These are phyloP conservation scores for Lentinula detonsa DNA, from an alignment of 768 basidiomycete species.

Conservation along the genomic window DNA sequence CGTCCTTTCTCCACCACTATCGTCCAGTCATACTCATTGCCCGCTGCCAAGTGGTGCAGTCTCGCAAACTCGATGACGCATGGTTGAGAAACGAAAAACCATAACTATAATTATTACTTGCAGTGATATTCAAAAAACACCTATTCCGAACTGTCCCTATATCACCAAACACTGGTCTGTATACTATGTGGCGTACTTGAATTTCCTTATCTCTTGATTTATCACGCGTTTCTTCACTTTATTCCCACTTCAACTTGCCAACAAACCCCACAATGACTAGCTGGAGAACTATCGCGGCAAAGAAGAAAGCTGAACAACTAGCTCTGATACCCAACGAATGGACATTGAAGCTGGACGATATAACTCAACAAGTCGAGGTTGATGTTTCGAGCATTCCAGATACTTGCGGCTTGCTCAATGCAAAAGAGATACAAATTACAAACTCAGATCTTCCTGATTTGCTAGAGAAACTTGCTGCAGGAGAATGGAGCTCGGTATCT, in stretches of 20 bases:
- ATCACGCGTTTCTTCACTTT: neutral
- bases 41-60: no score
- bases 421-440: conserved; percentile 43
- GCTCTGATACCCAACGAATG: conserved; percentile 61
- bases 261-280: neutral
- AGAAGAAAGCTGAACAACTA: conserved; percentile 48
- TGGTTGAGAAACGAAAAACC: no score
- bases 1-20: no score
- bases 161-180: no score
- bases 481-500: conserved; percentile 56
- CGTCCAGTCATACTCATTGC: no score
- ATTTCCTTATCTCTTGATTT: no score
- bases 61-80: no score
- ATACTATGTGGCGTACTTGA: no score
- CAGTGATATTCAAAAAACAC: no score
- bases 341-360: conserved; percentile 32
- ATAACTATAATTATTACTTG: no score
- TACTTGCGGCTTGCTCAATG: conserved; percentile 50
- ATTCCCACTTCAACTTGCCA: neutral
- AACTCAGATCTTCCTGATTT: conserved; percentile 36
- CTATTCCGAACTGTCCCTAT: no score
- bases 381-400: conserved; percentile 53
- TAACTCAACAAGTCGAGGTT: conserved; percentile 34
- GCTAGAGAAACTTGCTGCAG: conserved; percentile 45
- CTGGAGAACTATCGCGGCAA: conserved; percentile 50